Base-by-base conservation (phyloP, 371 early-diverging fungal species). In the Haplosporangium sp. region DNA sequence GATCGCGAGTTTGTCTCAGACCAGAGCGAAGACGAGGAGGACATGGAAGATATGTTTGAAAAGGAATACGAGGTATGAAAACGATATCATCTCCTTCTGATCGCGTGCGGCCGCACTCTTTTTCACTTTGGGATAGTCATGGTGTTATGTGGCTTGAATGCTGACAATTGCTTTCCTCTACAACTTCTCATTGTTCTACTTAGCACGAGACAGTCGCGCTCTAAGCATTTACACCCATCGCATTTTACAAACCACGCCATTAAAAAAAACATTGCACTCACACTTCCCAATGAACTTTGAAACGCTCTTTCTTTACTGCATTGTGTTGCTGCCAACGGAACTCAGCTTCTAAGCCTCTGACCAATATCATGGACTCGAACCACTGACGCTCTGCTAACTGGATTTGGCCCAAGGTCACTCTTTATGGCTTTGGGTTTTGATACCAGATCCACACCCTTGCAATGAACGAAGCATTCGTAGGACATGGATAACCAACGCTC, bases 1-100 rank as follows among this genome's bases (percentile, higher is more conserved):
- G 84, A 86, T 37, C 86, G 87, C 65, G 86, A 85, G 54, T 81
- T 81, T 54, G 80, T 81, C 50, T 70, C 73, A 62, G 68, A 79
- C 47, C 69, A 80, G 57, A 83, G 84, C 40, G 84, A 84, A 59
- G 75, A 69, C 45, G 84, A 84, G 55, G 82, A 77, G 46, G 83
- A 83, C 43, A 73, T 83, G 71, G 83, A 83, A 58, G 83, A 83
- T 56, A 82, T 83, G 70, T 80, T 76, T 57, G 81, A 79, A 61
- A 69, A 69, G 73, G 83, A 77, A 55, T 79, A 79, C 46, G 80
- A 79, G 72, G 77, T 76, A 63, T 56, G 57, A 21, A 42, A 40
- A 43, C 40, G 21, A 18, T 0, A 64, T 6, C 12, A 20, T 37
- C 12, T 41, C 29, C 4, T 29, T 29, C 29, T 29, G 4, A 29